Evolutionary conservation across 345 rosid species (phyloP).

Genomic region (Pugionium cornutum): DNA sequence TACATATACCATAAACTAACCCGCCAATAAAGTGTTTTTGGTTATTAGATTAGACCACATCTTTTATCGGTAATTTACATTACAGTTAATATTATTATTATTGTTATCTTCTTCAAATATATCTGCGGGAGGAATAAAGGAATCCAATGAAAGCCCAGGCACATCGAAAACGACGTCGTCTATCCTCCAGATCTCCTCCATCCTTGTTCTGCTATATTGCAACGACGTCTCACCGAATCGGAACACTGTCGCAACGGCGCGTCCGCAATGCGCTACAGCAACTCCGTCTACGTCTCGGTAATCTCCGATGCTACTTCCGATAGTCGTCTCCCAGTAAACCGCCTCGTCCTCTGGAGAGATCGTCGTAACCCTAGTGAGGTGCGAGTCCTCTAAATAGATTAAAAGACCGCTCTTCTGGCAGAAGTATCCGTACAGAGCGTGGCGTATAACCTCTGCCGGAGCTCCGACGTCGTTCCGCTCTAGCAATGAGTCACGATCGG

Average conservation of each 20-base stretch:
- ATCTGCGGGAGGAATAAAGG: conserved; percentile 96
- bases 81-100: not conserved
- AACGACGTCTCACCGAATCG: conserved; percentile 73
- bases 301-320: conserved; percentile 83
- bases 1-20: conserved; percentile 35
- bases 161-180: conserved; percentile 93
- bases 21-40: conserved; percentile 26
- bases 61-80: conserved; percentile 21
- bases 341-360: conserved; percentile 56
- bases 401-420: conserved; percentile 87
- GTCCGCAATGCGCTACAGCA: conserved; percentile 74
- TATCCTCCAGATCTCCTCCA: conserved; percentile 92
- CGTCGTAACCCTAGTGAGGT: conserved; percentile 73
- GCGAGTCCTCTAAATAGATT: conserved; percentile 85
- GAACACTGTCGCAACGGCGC: conserved; percentile 86
- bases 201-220: conserved; percentile 74
- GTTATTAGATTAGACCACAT: conserved; percentile 24
- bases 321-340: conserved; percentile 91
- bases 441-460: conserved; percentile 86
- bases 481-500: conserved; percentile 68
- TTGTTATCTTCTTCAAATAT: conserved; percentile 46
- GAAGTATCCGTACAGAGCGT: conserved; percentile 90
- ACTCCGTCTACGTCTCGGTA: conserved; percentile 87
- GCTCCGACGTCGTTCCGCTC: conserved; percentile 75
- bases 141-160: conserved; percentile 76